Conservation (phyloP, 345 rosid genomes). For the Cardamine resedifolia region DNA sequence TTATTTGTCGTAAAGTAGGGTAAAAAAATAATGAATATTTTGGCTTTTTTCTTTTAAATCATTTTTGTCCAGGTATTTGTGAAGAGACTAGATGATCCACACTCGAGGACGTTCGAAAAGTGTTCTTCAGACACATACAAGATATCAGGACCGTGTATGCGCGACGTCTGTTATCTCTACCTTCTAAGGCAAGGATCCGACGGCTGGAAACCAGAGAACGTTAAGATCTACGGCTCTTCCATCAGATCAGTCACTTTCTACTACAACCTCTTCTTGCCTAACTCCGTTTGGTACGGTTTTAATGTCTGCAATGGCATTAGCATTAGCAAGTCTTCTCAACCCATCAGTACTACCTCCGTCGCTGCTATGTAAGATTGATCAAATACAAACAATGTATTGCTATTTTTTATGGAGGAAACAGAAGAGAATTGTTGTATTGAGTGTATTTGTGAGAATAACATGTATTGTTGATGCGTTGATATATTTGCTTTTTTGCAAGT, state of each 20-base stretch:
- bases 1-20: not conserved
- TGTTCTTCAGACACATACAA: conserved; percentile 62
- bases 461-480: not conserved
- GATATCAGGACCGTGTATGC: conserved; percentile 60
- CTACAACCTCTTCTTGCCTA: conserved; percentile 52
- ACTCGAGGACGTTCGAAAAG: conserved; percentile 49
- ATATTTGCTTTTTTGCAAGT: not conserved
- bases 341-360: conserved; percentile 9
- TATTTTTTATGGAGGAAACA: not conserved
- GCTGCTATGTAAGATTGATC: conserved; percentile 28
- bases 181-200: conserved; percentile 58
- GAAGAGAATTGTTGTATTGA: not conserved
- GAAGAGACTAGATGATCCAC: conserved; percentile 56
- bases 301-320: conserved; percentile 38
- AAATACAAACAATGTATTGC: not conserved
- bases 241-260: conserved; percentile 47
- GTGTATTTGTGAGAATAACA: conserved; percentile 19
- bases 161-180: conserved; percentile 57
- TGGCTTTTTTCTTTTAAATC: not conserved
- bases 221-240: conserved; percentile 51
- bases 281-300: conserved; percentile 61
- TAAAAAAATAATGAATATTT: not conserved
- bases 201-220: conserved; percentile 67
- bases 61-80: conserved; percentile 46
- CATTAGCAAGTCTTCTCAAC: conserved; percentile 24